Evolutionary conservation across 2,329 filamentous ascomycete genomes (phyloP), one percentile per base, ranked within the genome.

Genomic region (Cladosporium phlei): DNA sequence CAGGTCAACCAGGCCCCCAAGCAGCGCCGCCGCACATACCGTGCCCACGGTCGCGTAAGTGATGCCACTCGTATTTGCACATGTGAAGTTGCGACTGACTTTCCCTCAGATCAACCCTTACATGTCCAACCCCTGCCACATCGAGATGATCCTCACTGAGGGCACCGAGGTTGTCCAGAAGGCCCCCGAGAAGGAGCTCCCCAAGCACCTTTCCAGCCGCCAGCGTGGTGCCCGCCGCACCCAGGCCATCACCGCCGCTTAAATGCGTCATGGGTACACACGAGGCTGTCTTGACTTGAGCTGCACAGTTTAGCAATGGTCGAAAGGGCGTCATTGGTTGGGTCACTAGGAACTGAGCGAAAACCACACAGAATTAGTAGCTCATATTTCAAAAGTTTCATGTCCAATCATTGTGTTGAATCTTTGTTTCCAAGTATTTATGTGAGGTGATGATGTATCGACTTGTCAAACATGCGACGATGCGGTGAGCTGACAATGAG

Each of bases 1-100:
- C 93, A 98, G 81, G 93, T 98, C 82, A 98, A 98, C 88, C 93
- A 98, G 82, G 94, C 93, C 65, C 93, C 93, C 68, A 97, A 97
- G 86, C 91, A 97, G 82, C 85, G 93, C 72, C 84, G 93, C 78
- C 86, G 93, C 75, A 98, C 93, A 71, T 98, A 98, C 87, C 90
- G 93, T 84, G 94, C 94, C 59, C 93, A 98, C 83, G 93, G 93
- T 84, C 89, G 93, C 80, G 91, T 96, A 94, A 67, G 90, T 88
- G 44, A 46, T 33, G 21, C 40, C 17, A 11, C 16, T 46, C 19
- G 16, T 10, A 42, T 7, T 5, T 3, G n/a, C 7, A 5, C 3
- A 20, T 17, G 10, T 12, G 35, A 38, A 38, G 12, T 10, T 2
- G n/a, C 8, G 12, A 27, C 40, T 38, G 30, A 53, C 38, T 12